phyloP scores from a whole-genome alignment of 768 basidiomycete species.

The Gyrodon lividus region DNA sequence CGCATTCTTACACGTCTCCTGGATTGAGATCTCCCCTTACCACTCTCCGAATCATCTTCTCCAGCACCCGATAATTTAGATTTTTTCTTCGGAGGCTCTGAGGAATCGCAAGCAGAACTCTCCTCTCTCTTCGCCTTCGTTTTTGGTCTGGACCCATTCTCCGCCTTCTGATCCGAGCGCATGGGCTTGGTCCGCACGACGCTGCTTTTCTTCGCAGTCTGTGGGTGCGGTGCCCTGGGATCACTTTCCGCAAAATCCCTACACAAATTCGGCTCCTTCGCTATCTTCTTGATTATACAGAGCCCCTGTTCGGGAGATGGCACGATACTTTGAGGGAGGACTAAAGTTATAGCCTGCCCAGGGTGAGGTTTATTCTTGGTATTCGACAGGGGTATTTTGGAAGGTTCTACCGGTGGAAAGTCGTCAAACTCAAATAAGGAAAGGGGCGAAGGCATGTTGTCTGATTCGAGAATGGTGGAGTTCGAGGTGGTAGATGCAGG shows the following conservation, averaged over 20 bases:
- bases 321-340: neutral
- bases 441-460: constrained; percentile 17
- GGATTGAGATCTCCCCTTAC: neutral
- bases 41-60: constrained; percentile 1
- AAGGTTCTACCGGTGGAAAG: constrained; percentile 17
- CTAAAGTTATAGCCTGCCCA: constrained; percentile 1
- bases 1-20: neutral
- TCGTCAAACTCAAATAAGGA: constrained; percentile 26
- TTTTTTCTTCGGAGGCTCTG: constrained; percentile 23
- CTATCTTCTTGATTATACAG: neutral
- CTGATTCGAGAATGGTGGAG: neutral
- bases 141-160: neutral
- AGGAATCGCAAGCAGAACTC: neutral
- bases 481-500: neutral
- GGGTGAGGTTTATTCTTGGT: constrained; percentile 19
- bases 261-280: constrained; percentile 14
- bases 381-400: constrained; percentile 21
- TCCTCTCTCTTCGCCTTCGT: constrained; percentile 1
- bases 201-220: constrained; percentile 7
- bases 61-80: constrained; percentile 7
- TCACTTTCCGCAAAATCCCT: neutral
- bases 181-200: neutral
- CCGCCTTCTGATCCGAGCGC: neutral
- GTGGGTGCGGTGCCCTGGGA: neutral
- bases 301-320: neutral